Evolutionary conservation across 2,329 filamentous ascomycete genomes (phyloP), one percentile per base, ranked within the genome.

Genomic region (Stemphylium lycopersici): DNA sequence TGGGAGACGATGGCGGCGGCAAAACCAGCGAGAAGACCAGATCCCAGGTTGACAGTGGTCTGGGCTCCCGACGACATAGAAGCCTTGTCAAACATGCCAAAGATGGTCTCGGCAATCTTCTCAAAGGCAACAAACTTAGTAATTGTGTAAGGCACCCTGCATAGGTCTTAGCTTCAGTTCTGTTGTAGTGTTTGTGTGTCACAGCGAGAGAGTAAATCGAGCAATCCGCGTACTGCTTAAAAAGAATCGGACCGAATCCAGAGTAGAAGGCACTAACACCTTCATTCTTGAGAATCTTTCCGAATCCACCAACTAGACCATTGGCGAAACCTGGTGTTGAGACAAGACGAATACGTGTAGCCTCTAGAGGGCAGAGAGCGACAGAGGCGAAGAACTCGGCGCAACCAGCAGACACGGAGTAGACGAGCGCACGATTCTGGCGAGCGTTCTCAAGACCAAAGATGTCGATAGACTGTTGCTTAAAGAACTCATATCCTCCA

Each of bases 401-500:
- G 65, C 68, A 62, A 60, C 82, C 85, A 59, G 85, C 79, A 20
- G 83, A 84, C 66, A 84, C 89, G 65, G 91, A 84, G 84, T 93
- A 93, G 79, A 93, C 87, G 64, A 85, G 86, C 59, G 89, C 91
- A 69, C 90, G 85, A 86, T 93, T 90, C 78, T 90, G 84, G 69
- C 83, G 83, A 68, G 90, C 90, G 62, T 68, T 62, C 68, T 77
- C 74, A 76, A 87, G 87, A 73, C 91, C 91, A 72, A 96, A 79
- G 61, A 83, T 58, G 83, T 91, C 88, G 79, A 96, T 95, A 75
- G 82, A 86, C 81, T 93, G 90, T 83, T 93, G 86, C 88, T 96
- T 96, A 89, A 96, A 96, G 82, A 96, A 88, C 82, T 96, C 91
- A 80, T 96, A 96, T 77, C 91, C 91, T 78, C 91, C 91, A 79